These are phyloP conservation scores for Dalechampia spathulata DNA, from an alignment of 441 rosid genomes.

Conservation along the genomic window DNA sequence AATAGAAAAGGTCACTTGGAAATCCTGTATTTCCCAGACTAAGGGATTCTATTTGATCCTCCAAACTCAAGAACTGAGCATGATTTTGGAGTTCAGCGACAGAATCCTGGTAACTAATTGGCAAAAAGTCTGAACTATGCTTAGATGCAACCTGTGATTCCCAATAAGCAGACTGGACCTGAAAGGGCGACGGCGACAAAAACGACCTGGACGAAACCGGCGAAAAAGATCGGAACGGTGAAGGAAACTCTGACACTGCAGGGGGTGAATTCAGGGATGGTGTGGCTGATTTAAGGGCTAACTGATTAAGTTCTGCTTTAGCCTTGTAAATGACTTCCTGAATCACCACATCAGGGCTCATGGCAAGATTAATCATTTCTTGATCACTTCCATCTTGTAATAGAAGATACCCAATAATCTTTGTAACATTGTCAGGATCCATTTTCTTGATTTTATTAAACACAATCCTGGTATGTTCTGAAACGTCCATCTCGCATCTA, in stretches of 20 bases:
- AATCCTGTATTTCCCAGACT: conserved; percentile 26
- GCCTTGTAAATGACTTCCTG: conserved; percentile 40
- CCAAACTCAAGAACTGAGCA: conserved; percentile 33
- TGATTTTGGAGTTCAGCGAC: conserved; percentile 30
- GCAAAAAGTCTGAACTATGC: conserved; percentile 22
- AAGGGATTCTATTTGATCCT: conserved; percentile 35
- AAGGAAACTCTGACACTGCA: conserved; percentile 11
- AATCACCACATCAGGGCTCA: conserved; percentile 39
- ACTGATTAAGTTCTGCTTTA: conserved; percentile 40
- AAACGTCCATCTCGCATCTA: conserved; percentile 37
- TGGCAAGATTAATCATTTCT: conserved; percentile 39
- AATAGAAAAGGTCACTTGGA: conserved; percentile 25
- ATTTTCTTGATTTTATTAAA: conserved; percentile 41
- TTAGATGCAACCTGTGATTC: conserved; percentile 23
- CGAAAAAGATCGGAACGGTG: conserved; percentile 22
- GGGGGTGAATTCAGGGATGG: conserved; percentile 26
- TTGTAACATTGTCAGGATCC: conserved; percentile 48
- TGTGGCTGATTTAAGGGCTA: conserved; percentile 24
- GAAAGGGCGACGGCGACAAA: conserved; percentile 22
- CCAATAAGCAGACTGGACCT: conserved; percentile 26
- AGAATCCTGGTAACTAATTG: conserved; percentile 27
- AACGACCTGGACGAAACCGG: conserved; percentile 19
- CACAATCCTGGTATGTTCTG: conserved; percentile 39
- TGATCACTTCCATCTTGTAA: conserved; percentile 35
- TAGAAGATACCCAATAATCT: conserved; percentile 51